Evolutionary conservation across 2,329 filamentous ascomycete species (phyloP).

Genomic region (Phialophora expanda): DNA sequence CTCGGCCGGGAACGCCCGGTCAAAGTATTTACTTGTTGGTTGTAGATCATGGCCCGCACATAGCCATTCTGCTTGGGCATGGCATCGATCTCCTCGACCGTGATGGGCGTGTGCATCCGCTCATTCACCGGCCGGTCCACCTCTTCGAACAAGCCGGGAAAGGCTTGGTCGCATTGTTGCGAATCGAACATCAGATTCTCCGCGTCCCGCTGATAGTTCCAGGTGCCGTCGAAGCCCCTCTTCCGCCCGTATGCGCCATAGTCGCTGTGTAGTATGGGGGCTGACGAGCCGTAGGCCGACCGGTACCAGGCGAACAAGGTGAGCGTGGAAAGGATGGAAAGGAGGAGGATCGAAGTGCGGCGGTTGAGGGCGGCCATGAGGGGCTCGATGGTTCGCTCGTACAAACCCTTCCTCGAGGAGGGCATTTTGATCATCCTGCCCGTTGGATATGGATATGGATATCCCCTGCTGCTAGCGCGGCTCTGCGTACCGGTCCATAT

Average conservation of each 20-base stretch:
- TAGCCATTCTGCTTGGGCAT: constrained; percentile 39
- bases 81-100: constrained; percentile 36
- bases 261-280: constrained; percentile 4
- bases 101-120: constrained; percentile 35
- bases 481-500: neutral
- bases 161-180: constrained; percentile 40
- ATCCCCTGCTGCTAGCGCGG: neutral
- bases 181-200: constrained; percentile 38
- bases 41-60: constrained; percentile 47
- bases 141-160: constrained; percentile 41
- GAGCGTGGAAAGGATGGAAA: constrained; percentile 6
- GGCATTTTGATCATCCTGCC: constrained; percentile 5
- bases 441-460: neutral
- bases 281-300: constrained; percentile 8
- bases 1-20: neutral
- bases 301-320: constrained; percentile 20
- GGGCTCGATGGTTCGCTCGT: constrained; percentile 20
- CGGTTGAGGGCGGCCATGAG: constrained; percentile 19
- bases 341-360: constrained; percentile 16
- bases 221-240: constrained; percentile 26
- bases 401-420: constrained; percentile 6
- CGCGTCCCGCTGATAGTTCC: constrained; percentile 38
- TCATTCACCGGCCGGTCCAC: constrained; percentile 36
- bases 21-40: constrained; percentile 38
- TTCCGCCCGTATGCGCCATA: constrained; percentile 7